A percentile compares a stretch with the other conserved stretches of the same genome.
These are phyloP conservation scores for Bombardia bombarda DNA, from an alignment of 495 filamentous ascomycete species.

Conservation along the genomic window DNA sequence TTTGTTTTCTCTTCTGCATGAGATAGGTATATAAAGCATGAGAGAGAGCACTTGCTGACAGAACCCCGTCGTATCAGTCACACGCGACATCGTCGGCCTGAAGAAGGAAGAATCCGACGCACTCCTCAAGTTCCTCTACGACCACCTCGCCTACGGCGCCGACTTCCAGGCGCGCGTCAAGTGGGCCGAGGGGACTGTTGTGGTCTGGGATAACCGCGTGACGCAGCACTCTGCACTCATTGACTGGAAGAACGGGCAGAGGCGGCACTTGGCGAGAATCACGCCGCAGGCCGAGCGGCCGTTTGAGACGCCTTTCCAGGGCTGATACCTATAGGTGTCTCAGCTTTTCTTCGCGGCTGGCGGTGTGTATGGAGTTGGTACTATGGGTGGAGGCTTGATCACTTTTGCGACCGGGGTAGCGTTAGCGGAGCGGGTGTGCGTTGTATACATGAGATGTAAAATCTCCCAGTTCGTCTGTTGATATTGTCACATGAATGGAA, in stretches of 20 bases:
- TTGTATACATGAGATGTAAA: too few relatives aligned
- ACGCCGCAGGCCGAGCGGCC: slow-evolving; percentile 77
- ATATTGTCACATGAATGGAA: slow-evolving; percentile 19
- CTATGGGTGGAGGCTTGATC: too few relatives aligned
- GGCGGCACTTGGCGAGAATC: slow-evolving; percentile 74
- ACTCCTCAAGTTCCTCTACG: slow-evolving; percentile 81
- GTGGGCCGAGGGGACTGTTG: slow-evolving; percentile 75
- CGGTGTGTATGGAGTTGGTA: too few relatives aligned
- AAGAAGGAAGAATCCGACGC: slow-evolving; percentile 73
- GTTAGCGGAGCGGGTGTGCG: too few relatives aligned
- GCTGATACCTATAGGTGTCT: slow-evolving; percentile 3
- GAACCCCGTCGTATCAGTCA: slow-evolving; percentile 42
- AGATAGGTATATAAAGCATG: background rate
- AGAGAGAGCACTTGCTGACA: background rate
- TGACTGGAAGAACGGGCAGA: slow-evolving; percentile 71
- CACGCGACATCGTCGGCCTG: slow-evolving; percentile 60
- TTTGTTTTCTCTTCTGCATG: background rate
- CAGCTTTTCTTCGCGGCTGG: too few relatives aligned
- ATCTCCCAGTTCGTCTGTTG: too few relatives aligned
- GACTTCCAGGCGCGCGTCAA: slow-evolving; percentile 86
- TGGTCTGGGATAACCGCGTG: slow-evolving; percentile 85
- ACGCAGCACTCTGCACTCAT: slow-evolving; percentile 70
- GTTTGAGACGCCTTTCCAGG: slow-evolving; percentile 58
- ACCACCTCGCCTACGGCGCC: slow-evolving; percentile 72
- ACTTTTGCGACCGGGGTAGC: too few relatives aligned